Evolutionary conservation across 768 basidiomycete genomes (phyloP).

Genomic region (Strobilomyces dryophilus): DNA sequence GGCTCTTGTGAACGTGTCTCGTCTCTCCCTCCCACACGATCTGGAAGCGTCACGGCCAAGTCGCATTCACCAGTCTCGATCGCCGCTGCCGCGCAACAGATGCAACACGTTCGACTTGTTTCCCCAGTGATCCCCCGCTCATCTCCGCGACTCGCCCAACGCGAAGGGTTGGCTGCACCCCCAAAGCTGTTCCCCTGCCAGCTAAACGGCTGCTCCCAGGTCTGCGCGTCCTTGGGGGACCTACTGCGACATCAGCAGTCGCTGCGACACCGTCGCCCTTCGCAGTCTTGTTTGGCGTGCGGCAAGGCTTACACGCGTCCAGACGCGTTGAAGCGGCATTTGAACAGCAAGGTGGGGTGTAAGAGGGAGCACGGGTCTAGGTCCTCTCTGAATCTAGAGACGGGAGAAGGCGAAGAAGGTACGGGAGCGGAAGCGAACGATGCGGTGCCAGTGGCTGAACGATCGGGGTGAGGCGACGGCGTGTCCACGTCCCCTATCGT

Average conservation of each 20-base stretch:
- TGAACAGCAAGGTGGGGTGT: no score
- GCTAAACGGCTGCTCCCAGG: constrained; percentile 21
- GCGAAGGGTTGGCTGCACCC: no score
- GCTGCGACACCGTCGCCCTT: constrained; percentile 25
- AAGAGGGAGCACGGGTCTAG: constrained; percentile 20
- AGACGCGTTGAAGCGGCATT: constrained; percentile 32
- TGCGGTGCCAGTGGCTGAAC: constrained; percentile 12
- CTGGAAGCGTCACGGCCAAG: neutral
- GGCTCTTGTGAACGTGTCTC: neutral
- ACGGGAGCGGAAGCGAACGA: constrained; percentile 16
- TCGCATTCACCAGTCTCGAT: constrained; percentile 3
- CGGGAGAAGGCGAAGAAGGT: constrained; percentile 8
- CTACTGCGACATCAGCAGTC: constrained; percentile 28
- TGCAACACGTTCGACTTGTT: no score
- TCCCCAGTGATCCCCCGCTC: no score
- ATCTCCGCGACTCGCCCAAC: no score
- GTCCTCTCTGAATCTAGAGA: neutral
- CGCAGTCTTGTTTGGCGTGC: constrained; percentile 22
- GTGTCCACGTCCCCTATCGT: neutral
- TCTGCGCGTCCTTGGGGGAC: constrained; percentile 28
- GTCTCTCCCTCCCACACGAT: neutral
- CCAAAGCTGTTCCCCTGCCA: constrained; percentile 23
- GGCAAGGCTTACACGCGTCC: constrained; percentile 26
- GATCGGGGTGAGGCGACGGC: constrained; percentile 19
- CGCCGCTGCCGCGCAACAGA: neutral